Base-by-base conservation (phyloP, 345 rosid species). In the Sisymbrium altissimum region DNA sequence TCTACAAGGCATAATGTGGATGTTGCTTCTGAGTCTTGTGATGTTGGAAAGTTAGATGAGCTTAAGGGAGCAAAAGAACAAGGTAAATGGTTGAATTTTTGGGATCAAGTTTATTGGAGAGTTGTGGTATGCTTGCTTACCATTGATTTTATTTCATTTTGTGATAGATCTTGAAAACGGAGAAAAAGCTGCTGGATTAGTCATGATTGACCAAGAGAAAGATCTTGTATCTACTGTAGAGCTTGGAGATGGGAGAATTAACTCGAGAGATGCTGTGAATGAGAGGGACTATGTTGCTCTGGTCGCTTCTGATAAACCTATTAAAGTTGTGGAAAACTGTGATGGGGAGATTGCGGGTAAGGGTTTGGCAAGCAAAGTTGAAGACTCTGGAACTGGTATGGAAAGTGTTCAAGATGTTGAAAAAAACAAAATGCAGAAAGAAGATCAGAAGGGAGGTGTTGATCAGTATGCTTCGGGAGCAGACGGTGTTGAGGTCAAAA, bases 21-120 rank as follows among this genome's bases (percentile, higher is more conserved):
- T 19, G 27, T 36, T 40, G 33, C 38, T 59, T 67, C 83, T 36
- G 73, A 82, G 54, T 73, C 67, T 40, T 48, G 43, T 56, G 49
- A n/a, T 4, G 35, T 50, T 48, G 81, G 80, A 35, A 74, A 76
- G 50, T 54, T 13, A 13, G 35, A 17, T 40, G 81, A 64, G 57
- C n/a, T 72, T 43, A 59, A 53, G 8, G 85, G 70, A 69, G 68
- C n/a, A 19, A 40, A 57, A 59, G 66, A 29, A 44, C 70, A 65
- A 25, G 65, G 75, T 72, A 21, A 32, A 38, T 33, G 36, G 9
- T 33, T 36, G 39, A 36, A 9, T 23, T 36, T 33, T 36, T 36
- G 10, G 39, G 11, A 36, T 36, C 10, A 0, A n/a, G n/a, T 36
- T 36, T 36, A 36, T 23, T 36, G 13, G 12, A 38, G 12, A 35